Conservation (phyloP, 306 rosid species). For the Medicago lupulina region DNA sequence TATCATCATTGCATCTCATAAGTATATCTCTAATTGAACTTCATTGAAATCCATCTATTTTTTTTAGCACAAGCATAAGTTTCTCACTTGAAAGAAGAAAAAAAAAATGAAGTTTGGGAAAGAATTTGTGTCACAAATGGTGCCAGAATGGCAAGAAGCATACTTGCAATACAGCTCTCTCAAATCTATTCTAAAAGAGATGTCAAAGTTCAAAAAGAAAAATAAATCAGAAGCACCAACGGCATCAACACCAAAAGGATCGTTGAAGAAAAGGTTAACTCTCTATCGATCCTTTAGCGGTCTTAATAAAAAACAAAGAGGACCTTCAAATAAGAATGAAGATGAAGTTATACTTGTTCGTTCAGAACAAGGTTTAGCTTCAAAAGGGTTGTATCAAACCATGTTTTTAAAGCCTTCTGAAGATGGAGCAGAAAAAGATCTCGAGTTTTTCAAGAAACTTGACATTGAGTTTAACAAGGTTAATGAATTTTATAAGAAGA, state of each 20-base stretch:
- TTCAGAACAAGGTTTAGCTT: conserved; percentile 40
- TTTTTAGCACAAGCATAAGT: not conserved
- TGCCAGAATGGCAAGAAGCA: conserved; percentile 80
- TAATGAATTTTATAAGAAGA: conserved; percentile 55
- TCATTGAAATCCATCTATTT: not conserved
- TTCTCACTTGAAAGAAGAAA: not conserved
- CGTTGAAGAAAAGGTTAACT: conserved; percentile 59
- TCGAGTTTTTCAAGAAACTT: conserved; percentile 62
- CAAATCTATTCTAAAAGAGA: conserved; percentile 52
- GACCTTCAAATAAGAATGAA: conserved; percentile 50
- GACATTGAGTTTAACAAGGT: conserved; percentile 83
- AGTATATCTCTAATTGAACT: conserved; percentile 1
- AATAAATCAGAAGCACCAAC: conserved; percentile 28
- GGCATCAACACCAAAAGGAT: conserved; percentile 54
- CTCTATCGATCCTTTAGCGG: conserved; percentile 78
- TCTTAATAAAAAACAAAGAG: conserved; percentile 48
- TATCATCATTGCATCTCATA: not conserved
- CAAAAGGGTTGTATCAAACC: conserved; percentile 54
- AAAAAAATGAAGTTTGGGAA: conserved; percentile 75
- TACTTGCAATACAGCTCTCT: conserved; percentile 71
- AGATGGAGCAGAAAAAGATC: conserved; percentile 57
- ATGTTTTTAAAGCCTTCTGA: conserved; percentile 56
- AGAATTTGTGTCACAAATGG: conserved; percentile 73
- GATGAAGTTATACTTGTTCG: conserved; percentile 63
- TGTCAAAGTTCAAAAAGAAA: conserved; percentile 37